phyloP scores from a whole-genome alignment of 306 rosid genomes.

The Urtica urens region DNA sequence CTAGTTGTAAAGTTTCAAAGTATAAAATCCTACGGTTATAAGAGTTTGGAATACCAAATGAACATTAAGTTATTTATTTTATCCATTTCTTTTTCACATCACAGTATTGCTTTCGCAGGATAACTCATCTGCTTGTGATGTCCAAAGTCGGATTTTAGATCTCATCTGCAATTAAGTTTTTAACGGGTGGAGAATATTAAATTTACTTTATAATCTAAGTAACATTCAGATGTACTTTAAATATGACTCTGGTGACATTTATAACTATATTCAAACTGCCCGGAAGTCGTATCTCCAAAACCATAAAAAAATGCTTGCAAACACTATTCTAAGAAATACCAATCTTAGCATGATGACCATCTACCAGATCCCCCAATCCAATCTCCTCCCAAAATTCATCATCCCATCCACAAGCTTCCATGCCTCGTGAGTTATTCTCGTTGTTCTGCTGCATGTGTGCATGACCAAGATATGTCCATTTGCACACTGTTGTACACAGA shows the following conservation, averaged over 20 bases:
- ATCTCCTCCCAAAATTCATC: conserved; percentile 99
- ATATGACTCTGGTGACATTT: neutral
- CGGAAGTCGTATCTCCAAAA: too few species aligned
- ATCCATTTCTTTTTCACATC: too few species aligned
- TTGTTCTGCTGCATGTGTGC: conserved; percentile 77
- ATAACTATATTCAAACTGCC: neutral
- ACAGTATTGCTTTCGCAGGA: too few species aligned
- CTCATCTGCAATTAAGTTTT: too few species aligned
- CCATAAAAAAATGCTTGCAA: neutral
- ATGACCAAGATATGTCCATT: conserved; percentile 98
- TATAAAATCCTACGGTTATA: too few species aligned
- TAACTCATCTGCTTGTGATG: too few species aligned
- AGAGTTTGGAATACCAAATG: too few species aligned
- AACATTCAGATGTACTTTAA: neutral
- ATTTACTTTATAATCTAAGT: too few species aligned
- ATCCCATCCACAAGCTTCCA: conserved; percentile 99
- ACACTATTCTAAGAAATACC: conserved; percentile 29
- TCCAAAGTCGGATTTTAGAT: too few species aligned
- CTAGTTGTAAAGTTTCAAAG: too few species aligned
- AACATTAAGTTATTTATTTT: too few species aligned
- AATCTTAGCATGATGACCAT: conserved; percentile 94
- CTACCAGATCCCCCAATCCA: conserved; percentile 90
- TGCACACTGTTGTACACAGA: conserved; percentile 91
- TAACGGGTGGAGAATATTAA: too few species aligned
- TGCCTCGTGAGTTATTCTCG: conserved; percentile 58